Percentiles rank a stretch among this genome's conserved stretches.
phyloP scores from a whole-genome alignment of 164 flowering plant genomes.

The Piper longum region DNA sequence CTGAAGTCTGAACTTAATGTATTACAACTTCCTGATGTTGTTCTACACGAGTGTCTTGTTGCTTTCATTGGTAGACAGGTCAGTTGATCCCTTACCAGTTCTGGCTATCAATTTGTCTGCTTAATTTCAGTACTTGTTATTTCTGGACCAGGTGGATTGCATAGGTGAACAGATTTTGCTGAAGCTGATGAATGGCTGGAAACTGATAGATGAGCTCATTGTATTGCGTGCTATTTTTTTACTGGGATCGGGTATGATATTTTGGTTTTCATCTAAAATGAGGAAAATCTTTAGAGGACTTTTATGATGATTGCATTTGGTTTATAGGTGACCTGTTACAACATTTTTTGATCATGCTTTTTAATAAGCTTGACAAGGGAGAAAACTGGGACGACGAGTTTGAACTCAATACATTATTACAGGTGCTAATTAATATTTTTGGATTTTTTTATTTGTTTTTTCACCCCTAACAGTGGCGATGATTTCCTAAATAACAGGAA shows the following conservation, averaged over 20 bases:
- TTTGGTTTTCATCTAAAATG: neutral
- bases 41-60: constrained; percentile 78
- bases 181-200: constrained; percentile 85
- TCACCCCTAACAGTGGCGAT: neutral
- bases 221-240: constrained; percentile 82
- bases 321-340: constrained; percentile 85
- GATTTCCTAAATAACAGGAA: constrained; percentile 35
- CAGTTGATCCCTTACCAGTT: neutral
- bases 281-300: neutral
- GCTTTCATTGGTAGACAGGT: constrained; percentile 82
- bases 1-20: constrained; percentile 35
- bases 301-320: neutral
- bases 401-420: constrained; percentile 79
- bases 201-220: constrained; percentile 87
- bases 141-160: constrained; percentile 52
- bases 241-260: constrained; percentile 71
- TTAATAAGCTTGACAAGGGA: constrained; percentile 74
- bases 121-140: neutral
- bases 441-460: neutral
- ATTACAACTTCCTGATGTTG: constrained; percentile 65
- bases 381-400: constrained; percentile 91
- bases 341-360: constrained; percentile 70
- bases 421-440: constrained; percentile 28
- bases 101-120: neutral
- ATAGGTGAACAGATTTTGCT: constrained; percentile 66